Percentiles rank a stretch among this genome's conserved stretches.
Evolutionary conservation across 441 rosid species (phyloP).

Genomic region (Adansonia rubrostipa): DNA sequence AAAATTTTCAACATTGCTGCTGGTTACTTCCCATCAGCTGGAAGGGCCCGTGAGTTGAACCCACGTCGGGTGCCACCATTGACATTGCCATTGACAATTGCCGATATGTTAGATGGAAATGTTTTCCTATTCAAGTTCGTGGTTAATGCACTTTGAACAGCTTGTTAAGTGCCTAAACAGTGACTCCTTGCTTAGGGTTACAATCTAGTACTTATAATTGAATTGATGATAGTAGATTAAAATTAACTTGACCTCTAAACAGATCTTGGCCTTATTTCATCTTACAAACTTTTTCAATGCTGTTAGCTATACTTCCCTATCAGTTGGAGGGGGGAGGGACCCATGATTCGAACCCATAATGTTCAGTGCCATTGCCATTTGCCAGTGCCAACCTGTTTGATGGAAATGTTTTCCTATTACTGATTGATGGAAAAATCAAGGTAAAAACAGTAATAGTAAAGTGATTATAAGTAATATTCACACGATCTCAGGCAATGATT

Average conservation of each 20-base stretch:
- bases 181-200: not conserved
- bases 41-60: not conserved
- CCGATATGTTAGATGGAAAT: not conserved
- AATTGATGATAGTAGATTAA: not conserved
- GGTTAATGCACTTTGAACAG: constrained; percentile 1
- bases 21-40: not conserved
- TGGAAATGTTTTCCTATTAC: not conserved
- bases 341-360: not conserved
- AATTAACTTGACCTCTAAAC: too few species aligned
- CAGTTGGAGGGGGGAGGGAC: not conserved
- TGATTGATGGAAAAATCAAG: not conserved
- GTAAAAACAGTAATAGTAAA: not conserved
- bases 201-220: not conserved
- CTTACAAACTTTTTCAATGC: not conserved
- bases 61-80: not conserved
- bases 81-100: not conserved
- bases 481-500: not conserved
- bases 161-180: not conserved
- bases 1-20: not conserved
- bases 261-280: not conserved
- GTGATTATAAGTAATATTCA: not conserved
- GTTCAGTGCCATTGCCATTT: not conserved
- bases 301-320: not conserved
- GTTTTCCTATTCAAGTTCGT: not conserved
- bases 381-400: not conserved